Conservation (phyloP, 768 basidiomycete genomes). For the Termitomyces sp. region DNA sequence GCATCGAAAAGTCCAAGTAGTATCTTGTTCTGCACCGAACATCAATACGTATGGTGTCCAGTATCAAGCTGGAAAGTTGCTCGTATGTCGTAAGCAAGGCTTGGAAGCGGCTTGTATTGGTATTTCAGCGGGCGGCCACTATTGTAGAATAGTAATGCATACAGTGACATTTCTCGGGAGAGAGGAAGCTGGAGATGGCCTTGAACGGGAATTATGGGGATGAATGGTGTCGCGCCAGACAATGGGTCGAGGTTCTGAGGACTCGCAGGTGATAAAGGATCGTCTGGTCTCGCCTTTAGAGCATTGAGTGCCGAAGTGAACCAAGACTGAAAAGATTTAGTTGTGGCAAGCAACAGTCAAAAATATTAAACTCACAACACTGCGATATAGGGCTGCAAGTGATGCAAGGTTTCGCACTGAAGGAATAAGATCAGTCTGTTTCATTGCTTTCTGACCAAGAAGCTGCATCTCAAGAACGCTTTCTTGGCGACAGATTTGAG, state of each 20-base stretch:
- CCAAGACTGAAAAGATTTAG: slow-evolving; percentile 59
- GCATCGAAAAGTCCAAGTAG: slow-evolving; percentile 76
- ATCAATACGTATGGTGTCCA: slow-evolving; percentile 86
- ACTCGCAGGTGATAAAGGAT: slow-evolving; percentile 45
- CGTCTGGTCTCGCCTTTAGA: slow-evolving; percentile 61
- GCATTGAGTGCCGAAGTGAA: slow-evolving; percentile 67
- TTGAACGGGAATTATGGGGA: slow-evolving; percentile 35
- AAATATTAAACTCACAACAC: slow-evolving; percentile 58
- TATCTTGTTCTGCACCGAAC: slow-evolving; percentile 80
- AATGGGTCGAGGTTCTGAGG: slow-evolving; percentile 45
- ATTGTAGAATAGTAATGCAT: slow-evolving; percentile 23
- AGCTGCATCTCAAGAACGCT: slow-evolving; percentile 71
- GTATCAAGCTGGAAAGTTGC: slow-evolving; percentile 80
- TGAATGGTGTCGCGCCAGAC: slow-evolving; percentile 41
- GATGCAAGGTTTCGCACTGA: slow-evolving; percentile 70
- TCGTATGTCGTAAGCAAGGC: slow-evolving; percentile 87
- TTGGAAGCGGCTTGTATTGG: slow-evolving; percentile 71
- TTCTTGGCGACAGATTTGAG: slow-evolving; percentile 69
- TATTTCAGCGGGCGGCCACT: neutral
- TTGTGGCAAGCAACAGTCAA: neutral
- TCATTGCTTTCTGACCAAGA: slow-evolving; percentile 48
- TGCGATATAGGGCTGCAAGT: slow-evolving; percentile 77
- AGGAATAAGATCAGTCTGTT: slow-evolving; percentile 60
- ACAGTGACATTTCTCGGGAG: slow-evolving; percentile 88
- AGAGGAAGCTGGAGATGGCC: slow-evolving; percentile 67